Evolutionary conservation across 2,329 filamentous ascomycete genomes (phyloP).

Genomic region (Sphaerulina musiva): DNA sequence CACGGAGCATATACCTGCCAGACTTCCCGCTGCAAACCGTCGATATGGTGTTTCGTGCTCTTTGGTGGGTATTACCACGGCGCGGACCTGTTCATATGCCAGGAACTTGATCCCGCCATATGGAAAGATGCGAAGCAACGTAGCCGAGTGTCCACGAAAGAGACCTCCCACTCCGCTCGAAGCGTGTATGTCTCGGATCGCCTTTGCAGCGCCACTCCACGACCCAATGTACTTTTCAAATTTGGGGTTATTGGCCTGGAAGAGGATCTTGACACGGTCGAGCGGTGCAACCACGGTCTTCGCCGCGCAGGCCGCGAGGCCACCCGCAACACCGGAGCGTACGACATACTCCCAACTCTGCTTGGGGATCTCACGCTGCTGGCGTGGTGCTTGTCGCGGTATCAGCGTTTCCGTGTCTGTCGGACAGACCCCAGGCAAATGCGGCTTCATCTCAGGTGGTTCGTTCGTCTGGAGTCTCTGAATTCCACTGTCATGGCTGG

Average conservation of each 20-base stretch:
- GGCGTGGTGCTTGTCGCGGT: slow-evolving; percentile 33
- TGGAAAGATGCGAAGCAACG: slow-evolving; percentile 87
- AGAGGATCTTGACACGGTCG: slow-evolving; percentile 96
- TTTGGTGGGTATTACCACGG: slow-evolving; percentile 62
- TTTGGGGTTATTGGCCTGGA: slow-evolving; percentile 89
- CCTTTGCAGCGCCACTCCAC: slow-evolving; percentile 75
- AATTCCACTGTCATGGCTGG: slow-evolving; percentile 22
- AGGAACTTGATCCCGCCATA: slow-evolving; percentile 98
- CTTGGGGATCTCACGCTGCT: slow-evolving; percentile 55
- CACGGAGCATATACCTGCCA: slow-evolving; percentile 81
- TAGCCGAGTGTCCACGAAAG: slow-evolving; percentile 91
- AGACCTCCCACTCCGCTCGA: slow-evolving; percentile 69
- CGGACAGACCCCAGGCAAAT: slow-evolving; percentile 42
- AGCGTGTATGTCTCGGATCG: slow-evolving; percentile 75
- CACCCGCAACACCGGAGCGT: slow-evolving; percentile 78
- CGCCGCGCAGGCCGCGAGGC: slow-evolving; percentile 83
- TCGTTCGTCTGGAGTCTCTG: slow-evolving; percentile 22
- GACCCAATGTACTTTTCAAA: slow-evolving; percentile 89
- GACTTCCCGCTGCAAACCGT: slow-evolving; percentile 64
- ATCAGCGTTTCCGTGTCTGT: slow-evolving; percentile 47
- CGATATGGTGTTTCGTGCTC: slow-evolving; percentile 74
- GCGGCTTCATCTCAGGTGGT: slow-evolving; percentile 36
- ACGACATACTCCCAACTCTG: slow-evolving; percentile 77
- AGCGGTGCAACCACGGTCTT: slow-evolving; percentile 94
- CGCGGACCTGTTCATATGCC: slow-evolving; percentile 91